Conservation (phyloP, 2,329 filamentous ascomycete species). For the Nigrospora sphaerica region DNA sequence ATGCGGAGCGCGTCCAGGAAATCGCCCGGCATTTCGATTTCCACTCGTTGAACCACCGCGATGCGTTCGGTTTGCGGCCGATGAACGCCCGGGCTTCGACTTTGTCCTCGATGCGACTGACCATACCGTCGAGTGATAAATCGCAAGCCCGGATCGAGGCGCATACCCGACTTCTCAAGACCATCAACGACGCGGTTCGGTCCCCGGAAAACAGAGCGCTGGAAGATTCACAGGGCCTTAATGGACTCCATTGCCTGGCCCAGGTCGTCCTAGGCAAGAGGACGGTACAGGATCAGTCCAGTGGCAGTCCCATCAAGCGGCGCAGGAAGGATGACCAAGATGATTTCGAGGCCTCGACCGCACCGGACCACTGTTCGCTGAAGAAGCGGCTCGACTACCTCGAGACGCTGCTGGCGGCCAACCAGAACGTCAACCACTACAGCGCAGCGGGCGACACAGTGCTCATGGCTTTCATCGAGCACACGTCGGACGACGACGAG, state of each 20-base stretch:
- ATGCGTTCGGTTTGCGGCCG: slow-evolving; percentile 35
- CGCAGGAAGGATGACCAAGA: slow-evolving; percentile 25
- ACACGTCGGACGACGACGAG: slow-evolving; percentile 33
- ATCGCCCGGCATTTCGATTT: slow-evolving; percentile 19
- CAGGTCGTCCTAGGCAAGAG: slow-evolving; percentile 36
- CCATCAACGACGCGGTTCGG: slow-evolving; percentile 23
- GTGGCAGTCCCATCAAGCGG: slow-evolving; percentile 27
- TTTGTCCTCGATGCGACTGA: slow-evolving; percentile 6
- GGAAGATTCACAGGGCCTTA: slow-evolving; percentile 41
- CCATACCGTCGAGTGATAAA: slow-evolving; percentile 11
- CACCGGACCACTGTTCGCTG: slow-evolving; percentile 3
- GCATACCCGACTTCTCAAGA: slow-evolving; percentile 27
- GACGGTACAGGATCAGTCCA: slow-evolving; percentile 15
- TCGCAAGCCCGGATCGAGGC: slow-evolving; percentile 13
- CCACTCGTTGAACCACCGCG: slow-evolving; percentile 29
- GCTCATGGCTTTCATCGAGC: slow-evolving; percentile 46
- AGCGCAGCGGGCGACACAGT: slow-evolving; percentile 44
- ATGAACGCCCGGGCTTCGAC: slow-evolving; percentile 11
- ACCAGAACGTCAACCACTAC: slow-evolving; percentile 45
- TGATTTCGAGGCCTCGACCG: slow-evolving; percentile 2
- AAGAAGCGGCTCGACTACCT: slow-evolving; percentile 12
- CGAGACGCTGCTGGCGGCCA: slow-evolving; percentile 23
- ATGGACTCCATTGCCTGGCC: slow-evolving; percentile 52
- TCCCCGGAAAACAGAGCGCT: slow-evolving; percentile 15
- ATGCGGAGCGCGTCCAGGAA: slow-evolving; percentile 9